phyloP scores from a whole-genome alignment of 257 asterid species.

The Ligustrum vulgare region DNA sequence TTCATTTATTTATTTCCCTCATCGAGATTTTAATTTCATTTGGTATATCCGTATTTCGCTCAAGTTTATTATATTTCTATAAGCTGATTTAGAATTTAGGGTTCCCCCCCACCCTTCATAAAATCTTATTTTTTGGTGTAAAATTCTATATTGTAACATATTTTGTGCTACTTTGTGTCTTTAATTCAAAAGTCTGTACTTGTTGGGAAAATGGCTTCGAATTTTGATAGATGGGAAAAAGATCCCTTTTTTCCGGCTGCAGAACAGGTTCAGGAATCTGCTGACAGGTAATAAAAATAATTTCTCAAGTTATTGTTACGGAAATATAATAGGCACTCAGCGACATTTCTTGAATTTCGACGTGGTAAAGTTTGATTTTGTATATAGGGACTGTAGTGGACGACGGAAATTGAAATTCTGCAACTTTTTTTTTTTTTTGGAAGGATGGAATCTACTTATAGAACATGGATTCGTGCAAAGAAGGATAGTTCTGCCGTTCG shows the following conservation, averaged over 20 bases:
- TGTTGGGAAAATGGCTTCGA: slow-evolving; percentile 51
- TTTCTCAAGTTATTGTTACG: background rate
- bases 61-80: background rate
- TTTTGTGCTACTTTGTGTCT: slow-evolving; percentile 20
- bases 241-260: slow-evolving; percentile 94
- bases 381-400: background rate
- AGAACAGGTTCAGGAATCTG: slow-evolving; percentile 93
- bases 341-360: background rate
- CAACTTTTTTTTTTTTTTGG: slow-evolving; percentile 17
- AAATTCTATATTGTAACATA: background rate
- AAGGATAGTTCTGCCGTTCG: slow-evolving; percentile 59
- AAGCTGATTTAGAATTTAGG: background rate
- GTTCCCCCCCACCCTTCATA: background rate
- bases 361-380: background rate
- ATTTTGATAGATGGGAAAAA: slow-evolving; percentile 90
- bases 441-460: slow-evolving; percentile 94
- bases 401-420: slow-evolving; percentile 1
- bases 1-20: background rate
- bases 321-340: background rate
- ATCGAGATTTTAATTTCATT: background rate
- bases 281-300: slow-evolving; percentile 62
- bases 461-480: slow-evolving; percentile 77
- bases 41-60: background rate
- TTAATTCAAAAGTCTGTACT: slow-evolving; percentile 14
- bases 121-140: background rate